Evolutionary conservation across 306 rosid species (phyloP), one percentile per base, ranked within the genome.

Genomic region (Prunus davidiana): DNA sequence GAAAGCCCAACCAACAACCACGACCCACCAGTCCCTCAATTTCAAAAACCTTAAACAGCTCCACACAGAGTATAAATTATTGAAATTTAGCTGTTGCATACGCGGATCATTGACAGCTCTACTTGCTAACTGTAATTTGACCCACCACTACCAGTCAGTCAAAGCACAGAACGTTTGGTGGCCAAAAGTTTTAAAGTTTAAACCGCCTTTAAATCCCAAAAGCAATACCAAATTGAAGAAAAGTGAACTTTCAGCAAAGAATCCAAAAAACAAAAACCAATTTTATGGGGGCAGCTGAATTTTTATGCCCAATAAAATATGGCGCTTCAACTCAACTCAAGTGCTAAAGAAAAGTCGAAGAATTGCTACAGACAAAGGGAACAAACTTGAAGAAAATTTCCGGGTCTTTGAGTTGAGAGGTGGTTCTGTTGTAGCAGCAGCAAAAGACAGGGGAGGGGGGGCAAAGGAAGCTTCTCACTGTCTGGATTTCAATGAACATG

Each of bases 91-190:
- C 49, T 32, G 75, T 34, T 56, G 14, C 13, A 2, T 27, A 10
- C 11, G 47, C 76, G 25, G 27, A 57, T 72, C 55, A 72, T 72
- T 45, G 76, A 45, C 67, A 58, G 76, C 72, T 25, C 20, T 19
- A 18, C 16, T 56, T 34, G 51, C 22, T 14, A 54, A 54, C 70
- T 50, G 64, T 38, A 55, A 5, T 16, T 49, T 69, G 50, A 71
- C 72, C 71, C 75, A 25, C 54, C 54, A 43, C 73, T 65, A 77
- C 49, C 75, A 28, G 75, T 38, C 24, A 72, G 73, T 79, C 78
- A 64, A 78, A 78, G 27, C 69, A 25, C 60, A 3, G 78, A 78
- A 58, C 70, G 58, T 65, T 70, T 32, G 81, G 71, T 78, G 64
- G 32, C 54, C 51, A 34, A 51, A 69, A 70, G 70, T 60, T 46